Conservation (phyloP, 2,329 filamentous ascomycete genomes). For the Penicillium rolfsii region DNA sequence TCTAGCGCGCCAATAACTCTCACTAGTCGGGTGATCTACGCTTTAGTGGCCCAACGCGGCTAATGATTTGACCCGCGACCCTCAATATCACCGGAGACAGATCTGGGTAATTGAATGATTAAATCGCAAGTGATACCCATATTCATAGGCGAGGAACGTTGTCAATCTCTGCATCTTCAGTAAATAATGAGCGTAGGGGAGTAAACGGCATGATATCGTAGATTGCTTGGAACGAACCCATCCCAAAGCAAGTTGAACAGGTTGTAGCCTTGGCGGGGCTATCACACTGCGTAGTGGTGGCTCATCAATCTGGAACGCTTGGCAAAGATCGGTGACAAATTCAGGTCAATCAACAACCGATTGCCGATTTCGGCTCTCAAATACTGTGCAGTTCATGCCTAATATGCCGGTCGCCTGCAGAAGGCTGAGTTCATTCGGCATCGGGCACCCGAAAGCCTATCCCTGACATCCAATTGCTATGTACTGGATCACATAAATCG, state of each 20-base stretch:
- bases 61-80: background rate
- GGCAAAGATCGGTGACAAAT: conserved; percentile 1
- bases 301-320: background rate
- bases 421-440: background rate
- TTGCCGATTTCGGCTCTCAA: background rate
- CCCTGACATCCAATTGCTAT: background rate
- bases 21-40: conserved; percentile 4
- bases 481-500: background rate
- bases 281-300: background rate
- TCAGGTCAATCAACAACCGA: background rate
- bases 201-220: background rate
- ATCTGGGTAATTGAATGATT: background rate
- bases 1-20: conserved; percentile 1
- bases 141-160: background rate
- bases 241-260: background rate
- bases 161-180: background rate
- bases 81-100: background rate
- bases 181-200: background rate
- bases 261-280: background rate
- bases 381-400: background rate
- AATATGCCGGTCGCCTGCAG: background rate
- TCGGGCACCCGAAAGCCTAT: background rate
- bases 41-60: background rate
- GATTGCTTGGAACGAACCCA: background rate
- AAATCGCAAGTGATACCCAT: too few species aligned